Percentiles rank a stretch among this genome's conserved stretches.
phyloP scores from a whole-genome alignment of 495 filamentous ascomycete genomes.

The Aspergillus cavernicola region DNA sequence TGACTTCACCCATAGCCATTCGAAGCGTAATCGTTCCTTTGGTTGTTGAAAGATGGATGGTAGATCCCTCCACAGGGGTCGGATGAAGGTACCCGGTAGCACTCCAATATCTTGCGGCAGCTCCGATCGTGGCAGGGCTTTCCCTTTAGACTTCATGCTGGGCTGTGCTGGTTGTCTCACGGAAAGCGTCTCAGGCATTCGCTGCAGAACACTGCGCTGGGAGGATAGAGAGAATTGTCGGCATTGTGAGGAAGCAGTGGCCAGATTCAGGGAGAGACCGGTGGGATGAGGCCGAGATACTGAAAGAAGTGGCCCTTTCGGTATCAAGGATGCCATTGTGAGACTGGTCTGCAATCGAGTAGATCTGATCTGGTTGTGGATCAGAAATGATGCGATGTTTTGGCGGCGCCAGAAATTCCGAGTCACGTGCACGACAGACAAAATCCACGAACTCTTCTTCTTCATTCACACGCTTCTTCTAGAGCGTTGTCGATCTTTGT shows the following conservation, averaged over 20 bases:
- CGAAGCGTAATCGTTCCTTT: constrained; percentile 39
- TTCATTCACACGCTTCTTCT: constrained; percentile 1
- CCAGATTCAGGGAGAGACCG: constrained; percentile 12
- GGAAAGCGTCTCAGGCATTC: constrained; percentile 22
- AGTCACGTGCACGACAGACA: constrained; percentile 15
- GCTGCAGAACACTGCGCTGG: constrained; percentile 25
- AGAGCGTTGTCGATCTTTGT: constrained; percentile 5
- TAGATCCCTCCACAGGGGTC: constrained; percentile 52
- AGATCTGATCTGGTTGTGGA: background rate
- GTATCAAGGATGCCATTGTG: constrained; percentile 39
- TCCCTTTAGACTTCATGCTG: constrained; percentile 37
- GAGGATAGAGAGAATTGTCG: constrained; percentile 36
- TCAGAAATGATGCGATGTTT: constrained; percentile 6
- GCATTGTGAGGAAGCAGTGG: constrained; percentile 23
- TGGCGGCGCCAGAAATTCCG: constrained; percentile 8
- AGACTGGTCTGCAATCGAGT: constrained; percentile 1
- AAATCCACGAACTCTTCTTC: no score
- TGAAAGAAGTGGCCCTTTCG: constrained; percentile 22
- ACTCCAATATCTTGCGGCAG: constrained; percentile 52
- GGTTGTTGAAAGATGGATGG: constrained; percentile 53
- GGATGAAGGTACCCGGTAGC: constrained; percentile 55
- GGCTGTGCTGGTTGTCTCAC: constrained; percentile 30
- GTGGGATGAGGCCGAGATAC: constrained; percentile 14
- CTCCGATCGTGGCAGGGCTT: constrained; percentile 21
- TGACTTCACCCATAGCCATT: constrained; percentile 45